phyloP scores from a whole-genome alignment of 2,329 filamentous ascomycete species.

The Trichoderma guizhouense region DNA sequence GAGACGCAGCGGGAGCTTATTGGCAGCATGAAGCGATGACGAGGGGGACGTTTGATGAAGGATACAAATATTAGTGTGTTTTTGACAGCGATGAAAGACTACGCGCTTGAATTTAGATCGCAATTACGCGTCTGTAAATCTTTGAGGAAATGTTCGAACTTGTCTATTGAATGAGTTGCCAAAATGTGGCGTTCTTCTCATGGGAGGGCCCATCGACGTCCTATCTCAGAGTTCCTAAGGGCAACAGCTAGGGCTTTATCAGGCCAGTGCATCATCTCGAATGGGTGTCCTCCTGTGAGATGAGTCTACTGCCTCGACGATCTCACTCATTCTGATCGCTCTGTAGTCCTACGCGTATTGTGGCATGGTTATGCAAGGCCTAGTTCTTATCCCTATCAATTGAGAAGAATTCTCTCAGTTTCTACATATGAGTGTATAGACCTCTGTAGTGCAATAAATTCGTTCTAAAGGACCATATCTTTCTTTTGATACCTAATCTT shows the following conservation, averaged over 20 bases:
- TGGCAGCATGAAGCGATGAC: constrained; percentile 52
- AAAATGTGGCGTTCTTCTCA: not conserved
- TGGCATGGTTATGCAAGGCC: not conserved
- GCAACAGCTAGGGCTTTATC: not conserved
- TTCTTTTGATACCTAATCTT: not conserved
- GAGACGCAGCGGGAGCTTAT: constrained; percentile 90
- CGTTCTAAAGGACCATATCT: not conserved
- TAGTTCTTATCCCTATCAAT: not conserved
- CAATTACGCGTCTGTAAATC: not conserved
- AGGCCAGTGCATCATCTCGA: not conserved
- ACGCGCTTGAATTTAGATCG: not conserved
- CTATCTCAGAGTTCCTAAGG: not conserved
- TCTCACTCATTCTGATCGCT: too few species aligned
- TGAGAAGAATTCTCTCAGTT: not conserved
- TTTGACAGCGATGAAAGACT: not conserved
- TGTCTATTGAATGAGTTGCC: not conserved
- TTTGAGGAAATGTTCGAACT: not conserved
- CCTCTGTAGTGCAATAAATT: not conserved
- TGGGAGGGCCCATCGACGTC: too few species aligned
- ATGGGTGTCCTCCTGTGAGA: not conserved
- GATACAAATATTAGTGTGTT: not conserved
- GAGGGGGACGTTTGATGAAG: not conserved
- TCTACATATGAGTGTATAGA: not conserved
- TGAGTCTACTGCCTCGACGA: too few species aligned
- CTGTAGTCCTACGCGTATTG: not conserved